Conservation (phyloP, 306 rosid genomes). For the Crataegus laevigata region DNA sequence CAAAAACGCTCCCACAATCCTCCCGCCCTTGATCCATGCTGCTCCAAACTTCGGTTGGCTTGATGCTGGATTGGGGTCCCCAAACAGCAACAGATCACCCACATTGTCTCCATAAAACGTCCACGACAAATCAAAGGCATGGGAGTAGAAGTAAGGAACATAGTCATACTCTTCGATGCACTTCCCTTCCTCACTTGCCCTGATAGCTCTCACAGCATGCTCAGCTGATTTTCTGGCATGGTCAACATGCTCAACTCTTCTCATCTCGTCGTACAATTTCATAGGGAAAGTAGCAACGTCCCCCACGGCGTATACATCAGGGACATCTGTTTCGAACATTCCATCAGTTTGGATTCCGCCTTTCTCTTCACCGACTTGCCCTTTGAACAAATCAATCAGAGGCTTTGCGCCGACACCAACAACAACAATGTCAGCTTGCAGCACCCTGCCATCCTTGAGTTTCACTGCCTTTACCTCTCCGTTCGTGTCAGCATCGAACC, state of each 20-base stretch:
- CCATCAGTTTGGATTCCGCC: constrained; percentile 36
- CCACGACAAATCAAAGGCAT: constrained; percentile 36
- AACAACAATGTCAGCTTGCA: constrained; percentile 36
- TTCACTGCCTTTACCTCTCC: constrained; percentile 33
- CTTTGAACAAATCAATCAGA: constrained; percentile 22
- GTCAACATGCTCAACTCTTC: constrained; percentile 43
- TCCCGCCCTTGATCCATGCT: constrained; percentile 32
- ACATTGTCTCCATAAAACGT: constrained; percentile 36
- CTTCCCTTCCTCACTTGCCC: constrained; percentile 14
- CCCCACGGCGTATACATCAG: constrained; percentile 29
- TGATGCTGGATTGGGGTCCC: constrained; percentile 6
- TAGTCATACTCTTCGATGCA: constrained; percentile 24
- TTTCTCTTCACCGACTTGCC: constrained; percentile 19
- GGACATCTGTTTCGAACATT: constrained; percentile 21
- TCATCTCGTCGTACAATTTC: constrained; percentile 24
- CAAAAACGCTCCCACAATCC: constrained; percentile 34
- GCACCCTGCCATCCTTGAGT: constrained; percentile 26
- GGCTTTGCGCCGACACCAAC: constrained; percentile 40
- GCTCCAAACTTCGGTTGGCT: constrained; percentile 35
- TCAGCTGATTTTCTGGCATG: constrained; percentile 42
- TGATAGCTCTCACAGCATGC: constrained; percentile 34
- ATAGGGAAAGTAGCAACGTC: constrained; percentile 32
- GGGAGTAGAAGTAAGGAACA: constrained; percentile 34
- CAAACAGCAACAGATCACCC: constrained; percentile 31
- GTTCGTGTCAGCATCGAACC: not conserved